Percentiles rank a stretch among this genome's conserved stretches.
These are phyloP conservation scores for Metarhizium rileyi DNA, from an alignment of 2,329 filamentous ascomycete genomes.

Conservation along the genomic window DNA sequence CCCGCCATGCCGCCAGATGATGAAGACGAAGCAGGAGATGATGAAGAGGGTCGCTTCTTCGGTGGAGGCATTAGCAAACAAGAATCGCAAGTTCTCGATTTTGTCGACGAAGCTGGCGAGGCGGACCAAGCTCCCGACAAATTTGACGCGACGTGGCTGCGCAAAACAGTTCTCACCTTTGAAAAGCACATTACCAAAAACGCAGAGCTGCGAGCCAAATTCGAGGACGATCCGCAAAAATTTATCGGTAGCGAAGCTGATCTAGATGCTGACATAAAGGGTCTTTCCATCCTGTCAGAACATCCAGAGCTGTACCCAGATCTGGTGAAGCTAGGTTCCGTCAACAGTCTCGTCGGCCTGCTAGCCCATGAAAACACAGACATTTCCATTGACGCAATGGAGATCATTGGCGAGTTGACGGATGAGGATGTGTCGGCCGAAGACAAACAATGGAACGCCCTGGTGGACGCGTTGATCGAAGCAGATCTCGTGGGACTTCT, in stretches of 20 bases:
- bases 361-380: conserved; percentile 95
- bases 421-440: conserved; percentile 84
- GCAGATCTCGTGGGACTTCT: conserved; percentile 66
- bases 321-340: conserved; percentile 66
- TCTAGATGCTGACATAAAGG: conserved; percentile 79
- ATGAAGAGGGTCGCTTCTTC: conserved; percentile 93
- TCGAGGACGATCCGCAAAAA: conserved; percentile 68
- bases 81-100: conserved; percentile 79
- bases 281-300: conserved; percentile 75
- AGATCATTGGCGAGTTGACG: conserved; percentile 83
- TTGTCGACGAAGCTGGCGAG: conserved; percentile 51
- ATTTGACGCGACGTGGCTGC: conserved; percentile 76
- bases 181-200: conserved; percentile 90
- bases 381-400: conserved; percentile 83
- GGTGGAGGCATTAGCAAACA: conserved; percentile 78
- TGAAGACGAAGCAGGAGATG: conserved; percentile 49
- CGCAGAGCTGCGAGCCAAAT: conserved; percentile 76
- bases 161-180: conserved; percentile 70
- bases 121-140: conserved; percentile 49
- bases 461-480: conserved; percentile 59
- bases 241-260: conserved; percentile 84
- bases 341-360: conserved; percentile 65
- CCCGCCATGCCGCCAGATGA: conserved; percentile 39
- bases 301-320: conserved; percentile 76
- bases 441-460: conserved; percentile 67